Base-by-base conservation (phyloP, 1,284 basidiomycete species). In the Ganoderma sp. region DNA sequence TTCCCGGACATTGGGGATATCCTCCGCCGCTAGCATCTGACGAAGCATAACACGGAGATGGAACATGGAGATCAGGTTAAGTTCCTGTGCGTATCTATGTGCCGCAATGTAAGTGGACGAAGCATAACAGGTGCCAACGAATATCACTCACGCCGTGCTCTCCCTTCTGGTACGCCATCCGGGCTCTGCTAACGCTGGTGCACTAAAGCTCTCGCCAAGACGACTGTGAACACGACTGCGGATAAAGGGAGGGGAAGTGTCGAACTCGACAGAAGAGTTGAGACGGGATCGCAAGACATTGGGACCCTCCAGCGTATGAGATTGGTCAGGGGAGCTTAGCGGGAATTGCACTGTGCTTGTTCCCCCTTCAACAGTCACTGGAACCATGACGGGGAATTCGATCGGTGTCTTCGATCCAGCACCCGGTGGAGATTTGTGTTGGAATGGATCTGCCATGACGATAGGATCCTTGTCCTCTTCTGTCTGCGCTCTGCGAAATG, bases 11-110 rank as follows among this genome's bases (percentile, higher is more conserved):
- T 94, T 90, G 1, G 93, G 90, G 22, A 98, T 90, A 56, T 87
- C 80, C 74, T 93, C 92, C 37, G 84, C 87, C 2, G 86, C 88
- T n/a, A 94, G 85, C 92, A 94, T 87, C 81, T 99, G 97, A 10
- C 90, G 87, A 19, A 99, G 83, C 92, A 98, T 96, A 66, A 90
- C 85, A 65, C 93, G 90, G 66, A 97, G 87, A 80, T 97, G 94
- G 72, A 87, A 87, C 88, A 96, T 92, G 15, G 95, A 96, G 15
- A 90, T 89, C 4, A 91, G 83, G 73, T 95, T 94, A 32, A 97
- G 85, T 75, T 95, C 90, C 76, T 94, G 88, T 6, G 90, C 91
- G 74, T 92, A 93, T 52, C 91, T 93, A 71, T 60, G 63, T 28
- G 12, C 28, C 5, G 9, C 22, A 22, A 15, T 25, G 39, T 60